Base-by-base conservation (phyloP, 73 alveolate genomes). In the Tetrahymena thermophila region DNA sequence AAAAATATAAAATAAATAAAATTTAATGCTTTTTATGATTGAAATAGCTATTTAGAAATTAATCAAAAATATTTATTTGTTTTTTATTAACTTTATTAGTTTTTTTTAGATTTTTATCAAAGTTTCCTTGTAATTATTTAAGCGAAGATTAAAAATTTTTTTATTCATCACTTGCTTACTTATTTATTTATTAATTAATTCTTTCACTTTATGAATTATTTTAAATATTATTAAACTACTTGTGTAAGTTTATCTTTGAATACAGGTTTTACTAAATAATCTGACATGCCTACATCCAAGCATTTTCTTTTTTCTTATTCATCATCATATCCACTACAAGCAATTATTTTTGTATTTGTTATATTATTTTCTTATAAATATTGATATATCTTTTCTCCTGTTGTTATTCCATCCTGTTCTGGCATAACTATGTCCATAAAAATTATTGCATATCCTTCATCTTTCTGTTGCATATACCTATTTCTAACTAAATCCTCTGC, bases 341-440 rank as follows among this genome's bases (percentile, higher is more conserved):
- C 97, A 0, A 95, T 56, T 9, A 95, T 95, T n/a, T 71, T 71
- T 3, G 89, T 71, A 5, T 71, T 1, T n/a, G 35, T 71, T 1
- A 71, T 71, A 71, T 71, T 31, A 71, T 71, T 71, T 71, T 71
- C 89, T n/a, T 13, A 3, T 71, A 71, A 19, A 71, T 28, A 71
- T 71, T 31, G 0, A 7, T 17, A n/a, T 71, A 71, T 71, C 31
- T 8, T 1, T 21, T 71, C 1, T 7, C 89, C 35, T 23, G 89
- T 71, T 31, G 42, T 71, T 28, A 71, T 71, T 11, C 97, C 97
- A 93, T 95, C 96, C 50, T 93, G 42, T 19, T 93, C 95, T 0
- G 97, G 97, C 97, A 95, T 95, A 25, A 93, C 57, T 11, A 95
- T 55, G 35, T 95, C 97, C 94, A 95, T 40, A 84, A 95, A 95